phyloP scores from a whole-genome alignment of 2,329 filamentous ascomycete genomes.

The Geoglossum cookeanum region DNA sequence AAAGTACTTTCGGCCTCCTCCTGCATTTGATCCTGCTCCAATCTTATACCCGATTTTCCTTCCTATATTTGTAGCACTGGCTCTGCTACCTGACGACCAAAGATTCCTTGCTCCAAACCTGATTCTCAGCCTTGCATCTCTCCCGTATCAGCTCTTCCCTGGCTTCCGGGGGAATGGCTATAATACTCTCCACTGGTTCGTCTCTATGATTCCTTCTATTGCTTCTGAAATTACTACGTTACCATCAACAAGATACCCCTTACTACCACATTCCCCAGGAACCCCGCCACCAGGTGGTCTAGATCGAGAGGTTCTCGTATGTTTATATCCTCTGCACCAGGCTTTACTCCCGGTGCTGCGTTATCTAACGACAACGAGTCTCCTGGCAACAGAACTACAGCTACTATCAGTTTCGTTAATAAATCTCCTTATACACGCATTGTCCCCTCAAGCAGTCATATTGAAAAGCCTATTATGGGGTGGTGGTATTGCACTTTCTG shows the following conservation, averaged over 20 bases:
- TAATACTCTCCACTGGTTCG: constrained; percentile 57
- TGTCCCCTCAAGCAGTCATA: constrained; percentile 67
- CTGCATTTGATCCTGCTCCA: constrained; percentile 76
- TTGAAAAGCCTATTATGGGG: constrained; percentile 72
- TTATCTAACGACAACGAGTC: constrained; percentile 71
- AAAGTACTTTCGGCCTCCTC: constrained; percentile 38
- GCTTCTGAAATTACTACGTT: constrained; percentile 27
- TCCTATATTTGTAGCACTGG: constrained; percentile 57
- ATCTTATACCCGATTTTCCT: constrained; percentile 69
- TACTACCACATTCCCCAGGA: constrained; percentile 8
- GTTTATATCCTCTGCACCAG: constrained; percentile 71
- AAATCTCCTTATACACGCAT: constrained; percentile 58
- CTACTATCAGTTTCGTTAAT: constrained; percentile 68
- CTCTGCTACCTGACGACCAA: constrained; percentile 44
- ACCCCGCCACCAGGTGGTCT: constrained; percentile 21
- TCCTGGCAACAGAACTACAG: constrained; percentile 73
- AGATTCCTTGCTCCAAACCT: constrained; percentile 57
- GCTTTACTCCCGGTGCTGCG: constrained; percentile 54
- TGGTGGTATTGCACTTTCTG: constrained; percentile 57
- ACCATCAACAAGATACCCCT: constrained; percentile 14
- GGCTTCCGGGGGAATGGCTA: constrained; percentile 37
- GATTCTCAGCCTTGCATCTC: constrained; percentile 57
- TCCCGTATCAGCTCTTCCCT: constrained; percentile 57
- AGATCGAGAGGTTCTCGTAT: constrained; percentile 37
- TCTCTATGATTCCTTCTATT: constrained; percentile 52